Percentiles rank a stretch among this genome's conserved stretches.
Evolutionary conservation across 768 basidiomycete species (phyloP).

Genomic region (Hygrocybe punicea): DNA sequence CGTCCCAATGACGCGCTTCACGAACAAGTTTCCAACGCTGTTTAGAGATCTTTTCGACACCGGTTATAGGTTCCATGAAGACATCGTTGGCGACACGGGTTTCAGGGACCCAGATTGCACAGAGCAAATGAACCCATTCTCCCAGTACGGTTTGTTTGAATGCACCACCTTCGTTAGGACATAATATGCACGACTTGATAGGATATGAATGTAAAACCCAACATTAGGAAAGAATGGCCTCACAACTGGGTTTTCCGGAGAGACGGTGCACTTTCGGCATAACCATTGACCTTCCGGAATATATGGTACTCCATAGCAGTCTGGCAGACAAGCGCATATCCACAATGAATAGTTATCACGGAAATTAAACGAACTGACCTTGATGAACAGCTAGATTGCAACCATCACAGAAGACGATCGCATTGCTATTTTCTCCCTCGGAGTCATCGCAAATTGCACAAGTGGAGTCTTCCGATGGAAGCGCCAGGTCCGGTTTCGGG

Average conservation of each 20-base stretch:
- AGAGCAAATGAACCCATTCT: constrained; percentile 94
- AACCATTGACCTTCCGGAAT: constrained; percentile 99
- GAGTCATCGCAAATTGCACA: constrained; percentile 98
- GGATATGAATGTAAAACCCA: neutral
- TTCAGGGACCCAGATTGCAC: constrained; percentile 97
- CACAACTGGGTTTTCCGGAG: constrained; percentile 94
- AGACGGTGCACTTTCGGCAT: constrained; percentile 96
- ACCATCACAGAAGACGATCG: constrained; percentile 98
- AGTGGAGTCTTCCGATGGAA: constrained; percentile 93
- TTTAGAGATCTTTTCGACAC: constrained; percentile 82
- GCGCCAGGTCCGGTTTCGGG: constrained; percentile 79
- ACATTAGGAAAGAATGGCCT: constrained; percentile 26
- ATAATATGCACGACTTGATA: constrained; percentile 82
- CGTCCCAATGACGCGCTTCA: constrained; percentile 1
- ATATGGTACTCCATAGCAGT: constrained; percentile 98
- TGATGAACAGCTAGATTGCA: constrained; percentile 99
- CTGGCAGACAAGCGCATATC: constrained; percentile 44
- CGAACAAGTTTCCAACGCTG: constrained; percentile 91
- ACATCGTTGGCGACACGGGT: constrained; percentile 89
- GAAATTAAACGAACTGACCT: constrained; percentile 48
- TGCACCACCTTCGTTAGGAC: constrained; percentile 94
- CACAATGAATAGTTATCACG: neutral
- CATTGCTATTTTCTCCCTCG: constrained; percentile 97
- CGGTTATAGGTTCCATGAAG: constrained; percentile 97
- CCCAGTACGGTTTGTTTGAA: constrained; percentile 95